Conservation (phyloP, 495 filamentous ascomycete genomes). For the Neurospora sp. region DNA sequence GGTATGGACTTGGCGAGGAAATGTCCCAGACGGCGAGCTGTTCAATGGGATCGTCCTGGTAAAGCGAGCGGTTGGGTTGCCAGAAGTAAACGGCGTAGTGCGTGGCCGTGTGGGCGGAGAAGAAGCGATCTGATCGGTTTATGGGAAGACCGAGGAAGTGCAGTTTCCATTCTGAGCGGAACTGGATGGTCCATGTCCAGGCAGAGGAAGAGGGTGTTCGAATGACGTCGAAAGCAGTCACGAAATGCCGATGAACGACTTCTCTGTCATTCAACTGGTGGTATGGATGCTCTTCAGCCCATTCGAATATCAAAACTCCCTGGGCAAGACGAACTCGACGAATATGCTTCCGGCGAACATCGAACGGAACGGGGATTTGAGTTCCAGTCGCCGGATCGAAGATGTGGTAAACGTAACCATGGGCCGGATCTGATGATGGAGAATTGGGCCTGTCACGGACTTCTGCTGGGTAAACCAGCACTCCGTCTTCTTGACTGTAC, state of each 20-base stretch:
- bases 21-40: conserved; percentile 61
- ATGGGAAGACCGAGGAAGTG: conserved; percentile 53
- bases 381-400: conserved; percentile 42
- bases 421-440: background rate
- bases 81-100: conserved; percentile 60
- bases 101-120: conserved; percentile 49
- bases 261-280: conserved; percentile 50
- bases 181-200: conserved; percentile 36
- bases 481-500: conserved; percentile 42
- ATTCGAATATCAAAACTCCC: conserved; percentile 51
- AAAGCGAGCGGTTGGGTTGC: conserved; percentile 52
- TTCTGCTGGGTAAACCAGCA: conserved; percentile 45
- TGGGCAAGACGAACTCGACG: conserved; percentile 48
- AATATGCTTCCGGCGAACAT: conserved; percentile 42
- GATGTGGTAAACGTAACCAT: conserved; percentile 35
- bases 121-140: conserved; percentile 52
- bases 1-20: conserved; percentile 41
- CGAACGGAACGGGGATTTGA: conserved; percentile 44
- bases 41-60: conserved; percentile 52
- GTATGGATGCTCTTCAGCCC: conserved; percentile 50
- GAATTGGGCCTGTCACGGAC: conserved; percentile 14
- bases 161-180: conserved; percentile 62
- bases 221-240: conserved; percentile 48
- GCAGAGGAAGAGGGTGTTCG: conserved; percentile 6
- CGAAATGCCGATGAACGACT: conserved; percentile 53